Evolutionary conservation across 495 filamentous ascomycete species (phyloP).

Genomic region (Penicillium tannophilum): DNA sequence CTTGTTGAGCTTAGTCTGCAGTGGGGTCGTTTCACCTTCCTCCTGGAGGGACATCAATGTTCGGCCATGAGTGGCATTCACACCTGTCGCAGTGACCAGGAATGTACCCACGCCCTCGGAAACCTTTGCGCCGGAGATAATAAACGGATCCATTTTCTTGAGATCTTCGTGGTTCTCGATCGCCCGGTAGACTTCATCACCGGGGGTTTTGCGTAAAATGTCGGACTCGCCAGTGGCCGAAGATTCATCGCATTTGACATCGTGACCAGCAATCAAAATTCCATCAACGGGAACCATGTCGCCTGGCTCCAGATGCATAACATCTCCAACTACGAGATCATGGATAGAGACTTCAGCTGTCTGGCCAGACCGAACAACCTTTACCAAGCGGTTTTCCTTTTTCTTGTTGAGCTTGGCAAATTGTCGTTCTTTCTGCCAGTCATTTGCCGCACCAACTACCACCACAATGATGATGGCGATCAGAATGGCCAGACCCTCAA

Average conservation of each 20-base stretch:
- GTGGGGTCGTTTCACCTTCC: slow-evolving; percentile 87
- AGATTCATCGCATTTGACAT: slow-evolving; percentile 80
- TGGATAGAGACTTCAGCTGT: slow-evolving; percentile 76
- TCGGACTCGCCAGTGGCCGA: slow-evolving; percentile 87
- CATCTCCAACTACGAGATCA: slow-evolving; percentile 81
- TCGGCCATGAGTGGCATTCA: slow-evolving; percentile 88
- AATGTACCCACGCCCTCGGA: slow-evolving; percentile 89
- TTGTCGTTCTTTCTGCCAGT: slow-evolving; percentile 78
- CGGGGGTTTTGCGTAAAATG: slow-evolving; percentile 69
- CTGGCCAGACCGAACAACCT: slow-evolving; percentile 75
- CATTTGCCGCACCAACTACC: slow-evolving; percentile 71
- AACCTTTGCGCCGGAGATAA: slow-evolving; percentile 89
- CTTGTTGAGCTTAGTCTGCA: slow-evolving; percentile 89
- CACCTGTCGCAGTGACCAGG: slow-evolving; percentile 81
- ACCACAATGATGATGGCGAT: slow-evolving; percentile 77
- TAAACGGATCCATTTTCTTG: slow-evolving; percentile 91
- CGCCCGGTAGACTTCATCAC: slow-evolving; percentile 76
- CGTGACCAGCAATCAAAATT: slow-evolving; percentile 71
- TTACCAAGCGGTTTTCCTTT: slow-evolving; percentile 71
- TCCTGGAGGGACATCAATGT: slow-evolving; percentile 93
- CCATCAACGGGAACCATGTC: slow-evolving; percentile 85
- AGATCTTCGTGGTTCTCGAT: slow-evolving; percentile 75
- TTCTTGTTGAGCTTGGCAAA: slow-evolving; percentile 75
- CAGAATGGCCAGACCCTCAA: slow-evolving; percentile 78
- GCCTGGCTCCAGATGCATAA: slow-evolving; percentile 83